A percentile compares a stretch with the other conserved stretches of the same genome.
Evolutionary conservation across 805 yeast species (phyloP).

Genomic region (Monosporozyma siamensis): DNA sequence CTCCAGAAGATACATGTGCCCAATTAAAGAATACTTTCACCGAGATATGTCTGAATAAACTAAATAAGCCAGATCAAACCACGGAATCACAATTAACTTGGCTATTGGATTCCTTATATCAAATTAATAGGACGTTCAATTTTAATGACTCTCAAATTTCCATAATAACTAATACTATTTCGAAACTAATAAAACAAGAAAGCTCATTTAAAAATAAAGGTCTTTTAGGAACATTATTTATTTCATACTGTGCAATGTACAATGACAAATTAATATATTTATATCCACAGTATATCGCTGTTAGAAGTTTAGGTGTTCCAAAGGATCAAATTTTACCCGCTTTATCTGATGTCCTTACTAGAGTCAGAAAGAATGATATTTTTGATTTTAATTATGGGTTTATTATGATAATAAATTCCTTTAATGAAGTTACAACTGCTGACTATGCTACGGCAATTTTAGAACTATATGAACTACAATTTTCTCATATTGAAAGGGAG

Average conservation of each 20-base stretch:
- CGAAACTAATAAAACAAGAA: neutral
- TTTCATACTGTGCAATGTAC: constrained; percentile 16
- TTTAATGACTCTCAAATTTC: neutral
- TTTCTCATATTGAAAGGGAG: constrained; percentile 14
- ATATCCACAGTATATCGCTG: constrained; percentile 30
- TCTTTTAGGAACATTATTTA: constrained; percentile 23
- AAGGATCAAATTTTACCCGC: constrained; percentile 15
- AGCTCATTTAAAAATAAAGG: constrained; percentile 7
- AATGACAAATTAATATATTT: constrained; percentile 20
- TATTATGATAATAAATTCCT: constrained; percentile 8
- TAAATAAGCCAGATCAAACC: neutral
- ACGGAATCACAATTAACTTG: constrained; percentile 16
- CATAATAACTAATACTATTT: neutral
- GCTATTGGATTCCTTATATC: constrained; percentile 27
- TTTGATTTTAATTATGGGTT: constrained; percentile 17
- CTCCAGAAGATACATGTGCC: neutral
- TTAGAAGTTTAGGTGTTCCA: constrained; percentile 21
- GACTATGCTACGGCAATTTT: constrained; percentile 11
- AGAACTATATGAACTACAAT: constrained; percentile 17
- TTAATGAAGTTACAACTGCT: constrained; percentile 3
- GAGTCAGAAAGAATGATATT: neutral
- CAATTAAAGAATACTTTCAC: constrained; percentile 3
- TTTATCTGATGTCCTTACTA: constrained; percentile 11
- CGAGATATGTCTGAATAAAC: neutral
- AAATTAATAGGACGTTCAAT: constrained; percentile 6